Evolutionary conservation across 495 filamentous ascomycete species (phyloP).

Genomic region (Penicillium simplicissimum): DNA sequence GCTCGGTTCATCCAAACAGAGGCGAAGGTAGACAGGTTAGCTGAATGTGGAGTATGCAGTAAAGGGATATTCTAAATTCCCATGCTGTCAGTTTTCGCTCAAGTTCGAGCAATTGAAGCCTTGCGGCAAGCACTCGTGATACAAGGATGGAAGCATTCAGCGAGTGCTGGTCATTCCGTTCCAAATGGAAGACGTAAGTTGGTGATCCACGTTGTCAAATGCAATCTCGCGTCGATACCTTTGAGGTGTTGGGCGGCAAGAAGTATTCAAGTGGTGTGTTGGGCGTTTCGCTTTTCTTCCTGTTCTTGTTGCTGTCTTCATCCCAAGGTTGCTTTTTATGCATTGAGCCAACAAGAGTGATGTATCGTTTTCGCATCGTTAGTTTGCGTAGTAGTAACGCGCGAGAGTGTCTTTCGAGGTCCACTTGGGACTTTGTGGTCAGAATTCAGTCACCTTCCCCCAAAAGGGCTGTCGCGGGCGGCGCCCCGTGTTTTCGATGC

Average conservation of each 20-base stretch:
- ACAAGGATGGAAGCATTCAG: neutral
- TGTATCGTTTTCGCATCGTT: neutral
- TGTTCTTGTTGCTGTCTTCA: neutral
- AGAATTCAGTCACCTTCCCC: constrained; percentile 1
- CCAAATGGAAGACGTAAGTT: neutral
- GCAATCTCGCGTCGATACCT: neutral
- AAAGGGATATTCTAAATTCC: neutral
- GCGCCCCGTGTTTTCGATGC: neutral
- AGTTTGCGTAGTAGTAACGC: neutral
- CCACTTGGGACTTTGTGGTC: neutral
- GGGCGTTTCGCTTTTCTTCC: too few relatives aligned
- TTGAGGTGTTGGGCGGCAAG: neutral
- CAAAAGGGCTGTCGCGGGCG: neutral
- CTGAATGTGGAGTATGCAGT: neutral
- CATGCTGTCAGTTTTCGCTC: neutral
- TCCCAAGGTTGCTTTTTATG: neutral
- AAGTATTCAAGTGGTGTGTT: neutral
- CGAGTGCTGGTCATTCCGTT: neutral
- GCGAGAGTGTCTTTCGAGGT: neutral
- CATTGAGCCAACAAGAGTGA: neutral
- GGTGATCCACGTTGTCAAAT: neutral
- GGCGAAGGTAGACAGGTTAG: neutral
- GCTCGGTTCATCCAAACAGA: neutral
- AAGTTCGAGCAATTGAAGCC: neutral
- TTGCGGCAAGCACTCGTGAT: neutral